Evolutionary conservation across 148 eudicot species (phyloP).

Genomic region (Rhododendron griersonianum): DNA sequence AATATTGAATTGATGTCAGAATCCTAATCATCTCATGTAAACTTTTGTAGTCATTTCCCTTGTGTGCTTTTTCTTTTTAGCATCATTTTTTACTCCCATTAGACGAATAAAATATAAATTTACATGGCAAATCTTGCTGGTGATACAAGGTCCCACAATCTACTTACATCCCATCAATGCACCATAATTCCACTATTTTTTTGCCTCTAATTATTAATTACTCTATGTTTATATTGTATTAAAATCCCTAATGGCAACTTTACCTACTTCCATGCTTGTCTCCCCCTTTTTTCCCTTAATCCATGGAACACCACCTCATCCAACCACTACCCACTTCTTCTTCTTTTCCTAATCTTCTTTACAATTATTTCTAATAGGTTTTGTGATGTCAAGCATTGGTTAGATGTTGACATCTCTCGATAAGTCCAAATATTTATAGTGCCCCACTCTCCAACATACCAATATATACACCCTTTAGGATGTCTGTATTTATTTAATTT

Average conservation of each 20-base stretch:
- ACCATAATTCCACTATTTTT: constrained; percentile 8
- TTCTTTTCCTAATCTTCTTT: background rate
- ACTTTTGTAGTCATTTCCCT: background rate
- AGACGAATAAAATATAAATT: background rate
- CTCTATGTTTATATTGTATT: constrained; percentile 12
- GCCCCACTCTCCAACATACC: background rate
- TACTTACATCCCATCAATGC: constrained; percentile 19
- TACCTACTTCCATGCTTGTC: constrained; percentile 19
- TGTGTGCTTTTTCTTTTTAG: background rate
- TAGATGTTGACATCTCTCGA: constrained; percentile 28
- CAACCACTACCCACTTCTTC: constrained; percentile 8
- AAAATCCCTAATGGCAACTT: constrained; percentile 11
- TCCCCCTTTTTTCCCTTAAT: constrained; percentile 12
- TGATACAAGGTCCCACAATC: constrained; percentile 1
- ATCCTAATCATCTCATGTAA: background rate
- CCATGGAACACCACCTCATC: constrained; percentile 22
- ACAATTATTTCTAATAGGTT: constrained; percentile 13
- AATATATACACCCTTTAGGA: background rate
- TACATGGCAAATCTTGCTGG: background rate
- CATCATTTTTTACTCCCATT: background rate
- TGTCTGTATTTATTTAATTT: background rate
- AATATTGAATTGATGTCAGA: background rate
- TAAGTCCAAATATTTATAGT: background rate
- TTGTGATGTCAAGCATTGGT: constrained; percentile 30
- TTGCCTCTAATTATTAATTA: background rate